Conservation (phyloP, 371 early-diverging fungal species). For the Mucor sp. region DNA sequence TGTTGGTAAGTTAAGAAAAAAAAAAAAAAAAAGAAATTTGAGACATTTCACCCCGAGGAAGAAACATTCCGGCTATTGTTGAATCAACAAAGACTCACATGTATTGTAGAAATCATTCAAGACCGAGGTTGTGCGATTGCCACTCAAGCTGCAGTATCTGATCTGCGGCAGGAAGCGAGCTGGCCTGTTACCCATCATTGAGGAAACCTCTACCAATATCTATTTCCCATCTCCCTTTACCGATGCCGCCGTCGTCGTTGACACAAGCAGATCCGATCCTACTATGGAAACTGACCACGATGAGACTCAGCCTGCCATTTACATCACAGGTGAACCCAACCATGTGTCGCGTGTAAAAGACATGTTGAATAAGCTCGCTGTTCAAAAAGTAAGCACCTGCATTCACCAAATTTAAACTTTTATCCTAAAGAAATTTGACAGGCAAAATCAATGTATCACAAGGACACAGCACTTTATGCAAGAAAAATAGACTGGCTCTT, state of each 20-base stretch:
- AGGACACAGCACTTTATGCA: constrained; percentile 48
- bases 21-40: constrained; percentile 13
- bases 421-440: constrained; percentile 13
- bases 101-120: constrained; percentile 23
- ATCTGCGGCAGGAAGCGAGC: constrained; percentile 78
- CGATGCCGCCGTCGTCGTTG: constrained; percentile 26
- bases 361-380: constrained; percentile 45
- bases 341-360: constrained; percentile 48
- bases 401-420: background rate
- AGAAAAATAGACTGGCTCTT: constrained; percentile 82
- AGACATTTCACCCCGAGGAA: constrained; percentile 2
- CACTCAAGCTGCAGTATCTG: constrained; percentile 57
- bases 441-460: constrained; percentile 50
- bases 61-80: constrained; percentile 1
- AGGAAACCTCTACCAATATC: constrained; percentile 74
- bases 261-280: background rate
- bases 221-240: constrained; percentile 74
- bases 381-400: constrained; percentile 32
- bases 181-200: constrained; percentile 69
- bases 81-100: background rate
- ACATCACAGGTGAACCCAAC: constrained; percentile 44
- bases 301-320: constrained; percentile 25
- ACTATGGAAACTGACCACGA: constrained; percentile 11
- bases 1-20: constrained; percentile 29
- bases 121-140: constrained; percentile 30